Evolutionary conservation across 2,329 filamentous ascomycete species (phyloP).

Genomic region (Plenodomus biglobosus): DNA sequence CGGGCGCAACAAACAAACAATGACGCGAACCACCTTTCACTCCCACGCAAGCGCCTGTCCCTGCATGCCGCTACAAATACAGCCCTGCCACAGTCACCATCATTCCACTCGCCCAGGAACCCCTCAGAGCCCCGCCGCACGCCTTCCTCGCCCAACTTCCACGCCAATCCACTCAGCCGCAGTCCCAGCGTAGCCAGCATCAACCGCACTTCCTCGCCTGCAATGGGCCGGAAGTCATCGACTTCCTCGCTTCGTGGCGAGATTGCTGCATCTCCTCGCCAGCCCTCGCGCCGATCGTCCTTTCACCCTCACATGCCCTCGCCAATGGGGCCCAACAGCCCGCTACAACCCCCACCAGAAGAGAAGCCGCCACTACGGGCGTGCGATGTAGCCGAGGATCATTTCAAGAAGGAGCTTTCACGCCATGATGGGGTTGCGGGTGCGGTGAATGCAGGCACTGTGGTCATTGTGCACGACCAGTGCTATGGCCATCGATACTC

Average conservation of each 20-base stretch:
- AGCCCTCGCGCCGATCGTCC: conserved; percentile 48
- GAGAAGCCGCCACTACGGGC: conserved; percentile 52
- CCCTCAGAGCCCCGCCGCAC: conserved; percentile 20
- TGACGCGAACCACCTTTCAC: conserved; percentile 36
- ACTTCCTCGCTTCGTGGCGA: conserved; percentile 48
- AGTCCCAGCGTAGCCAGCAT: conserved; percentile 49
- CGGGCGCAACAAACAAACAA: conserved; percentile 39
- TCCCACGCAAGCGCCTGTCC: conserved; percentile 42
- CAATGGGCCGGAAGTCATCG: conserved; percentile 47
- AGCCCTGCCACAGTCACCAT: conserved; percentile 35
- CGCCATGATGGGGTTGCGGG: conserved; percentile 56
- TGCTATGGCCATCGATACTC: conserved; percentile 95
- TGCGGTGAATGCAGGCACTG: conserved; percentile 57
- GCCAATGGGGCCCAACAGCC: conserved; percentile 45
- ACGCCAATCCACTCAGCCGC: conserved; percentile 29
- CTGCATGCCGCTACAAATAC: conserved; percentile 38
- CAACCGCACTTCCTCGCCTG: conserved; percentile 45
- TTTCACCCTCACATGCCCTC: conserved; percentile 47
- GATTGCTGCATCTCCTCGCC: conserved; percentile 40
- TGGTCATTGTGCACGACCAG: conserved; percentile 87
- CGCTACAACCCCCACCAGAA: conserved; percentile 42
- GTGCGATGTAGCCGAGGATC: conserved; percentile 63
- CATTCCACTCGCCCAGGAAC: conserved; percentile 26
- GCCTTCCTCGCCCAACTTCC: conserved; percentile 32
- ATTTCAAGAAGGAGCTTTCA: conserved; percentile 70